Conservation (phyloP, 1,139 yeast genomes). For the Pichia sp. region DNA sequence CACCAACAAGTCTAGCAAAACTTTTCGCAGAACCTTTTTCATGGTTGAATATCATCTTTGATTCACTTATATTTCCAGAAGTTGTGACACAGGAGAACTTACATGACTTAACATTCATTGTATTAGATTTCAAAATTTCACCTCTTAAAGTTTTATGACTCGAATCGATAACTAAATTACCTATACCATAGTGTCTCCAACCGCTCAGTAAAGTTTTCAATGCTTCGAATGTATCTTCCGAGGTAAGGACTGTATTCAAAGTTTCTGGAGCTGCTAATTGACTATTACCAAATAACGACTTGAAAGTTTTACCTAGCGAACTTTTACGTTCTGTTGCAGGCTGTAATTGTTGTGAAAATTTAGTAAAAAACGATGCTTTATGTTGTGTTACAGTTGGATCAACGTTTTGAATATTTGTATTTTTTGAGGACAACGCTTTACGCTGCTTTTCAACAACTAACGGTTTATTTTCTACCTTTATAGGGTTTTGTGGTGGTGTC, state of each 20-base stretch:
- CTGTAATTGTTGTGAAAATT: slow-evolving; percentile 37
- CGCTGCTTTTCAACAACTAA: slow-evolving; percentile 21
- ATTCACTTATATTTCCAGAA: slow-evolving; percentile 32
- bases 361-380: slow-evolving; percentile 53
- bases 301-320: slow-evolving; percentile 25
- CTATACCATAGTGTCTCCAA: slow-evolving; percentile 69
- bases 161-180: slow-evolving; percentile 45
- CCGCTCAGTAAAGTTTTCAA: slow-evolving; percentile 55
- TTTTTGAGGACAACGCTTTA: slow-evolving; percentile 31
- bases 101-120: slow-evolving; percentile 59
- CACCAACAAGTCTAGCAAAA: slow-evolving; percentile 48
- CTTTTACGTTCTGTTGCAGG: slow-evolving; percentile 25
- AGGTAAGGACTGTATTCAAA: slow-evolving; percentile 40
- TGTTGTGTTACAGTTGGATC: slow-evolving; percentile 15
- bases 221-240: slow-evolving; percentile 58
- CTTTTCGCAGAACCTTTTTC: slow-evolving; percentile 66
- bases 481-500: not conserved
- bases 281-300: slow-evolving; percentile 31
- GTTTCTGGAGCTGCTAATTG: slow-evolving; percentile 20
- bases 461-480: not conserved
- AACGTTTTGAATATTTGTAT: slow-evolving; percentile 17
- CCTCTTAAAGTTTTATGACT: slow-evolving; percentile 47
- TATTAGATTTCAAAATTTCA: slow-evolving; percentile 53
- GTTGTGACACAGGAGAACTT: slow-evolving; percentile 52
- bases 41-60: slow-evolving; percentile 50